Evolutionary conservation across 2,329 filamentous ascomycete species (phyloP), one percentile per base, ranked within the genome.

Genomic region (Apiospora aurea): DNA sequence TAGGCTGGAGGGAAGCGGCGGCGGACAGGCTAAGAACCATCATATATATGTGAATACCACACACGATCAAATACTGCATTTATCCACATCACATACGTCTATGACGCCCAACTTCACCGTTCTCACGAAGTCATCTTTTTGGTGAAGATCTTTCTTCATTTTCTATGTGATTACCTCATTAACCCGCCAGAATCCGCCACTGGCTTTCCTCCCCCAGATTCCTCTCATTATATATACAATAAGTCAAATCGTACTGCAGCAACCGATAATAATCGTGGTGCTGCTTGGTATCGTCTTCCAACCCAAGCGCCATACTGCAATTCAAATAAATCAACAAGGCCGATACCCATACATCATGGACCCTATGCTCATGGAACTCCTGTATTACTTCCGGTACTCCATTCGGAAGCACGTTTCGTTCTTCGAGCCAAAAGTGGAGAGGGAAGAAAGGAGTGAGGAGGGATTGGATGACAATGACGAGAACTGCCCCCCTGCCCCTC

Each of bases 381-480:
- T 64, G 34, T 64, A 41, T 34, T 64, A 64, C 57, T 64, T 64
- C 21, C 57, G 57, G 8, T 41, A 41, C 57, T 64, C 57, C 57
- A 64, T 64, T 18, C 18, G 57, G 2, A 64, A 64, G 21, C 57
- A 41, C 29, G 21, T 41, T 13, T 61, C 29, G 3, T 10, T 61
- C 8, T 61, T 61, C 53, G 53, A n/a, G 16, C 10, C n/a, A 1
- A 29, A n/a, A 2, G 29, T 21, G 0, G 29, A 29, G 26, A 29
- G 26, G 26, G 26, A 29, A 29, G 26, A 38, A 8, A 4, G 13
- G 11, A 6, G 18, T 0, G 53, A 61, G 53, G 53, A 21, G 16
- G 53, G 7, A 11, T 2, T 34, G 16, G 53, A 38, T 21, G 53
- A 34, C 6, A 38, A 61, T 4, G 29, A 34, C 14, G 21, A 7